Conservation (phyloP, 306 rosid genomes). For the Nissolia schottii region DNA sequence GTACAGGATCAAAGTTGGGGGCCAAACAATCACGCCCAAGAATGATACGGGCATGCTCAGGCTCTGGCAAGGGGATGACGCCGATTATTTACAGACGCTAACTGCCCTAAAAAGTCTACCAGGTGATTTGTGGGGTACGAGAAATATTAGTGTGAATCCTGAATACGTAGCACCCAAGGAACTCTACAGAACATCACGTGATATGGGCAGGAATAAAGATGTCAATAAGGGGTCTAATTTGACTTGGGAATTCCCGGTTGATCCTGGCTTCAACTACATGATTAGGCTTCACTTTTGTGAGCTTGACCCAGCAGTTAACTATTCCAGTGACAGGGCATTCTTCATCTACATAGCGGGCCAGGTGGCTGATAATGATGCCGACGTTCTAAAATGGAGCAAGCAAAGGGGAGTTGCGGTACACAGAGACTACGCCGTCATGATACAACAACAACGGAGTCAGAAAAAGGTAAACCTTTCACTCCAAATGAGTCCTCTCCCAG, state of each 20-base stretch:
- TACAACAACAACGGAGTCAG: not conserved
- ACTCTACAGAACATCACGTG: constrained; percentile 17
- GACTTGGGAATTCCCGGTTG: constrained; percentile 26
- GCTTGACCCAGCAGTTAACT: not conserved
- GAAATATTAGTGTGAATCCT: not conserved
- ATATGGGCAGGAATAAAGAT: not conserved
- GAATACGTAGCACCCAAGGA: constrained; percentile 32
- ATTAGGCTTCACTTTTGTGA: constrained; percentile 47
- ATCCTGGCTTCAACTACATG: constrained; percentile 23
- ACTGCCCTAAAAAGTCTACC: not conserved
- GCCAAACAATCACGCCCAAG: not conserved
- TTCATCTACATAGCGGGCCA: constrained; percentile 20
- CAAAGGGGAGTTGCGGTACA: not conserved
- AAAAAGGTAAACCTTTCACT: constrained; percentile 20
- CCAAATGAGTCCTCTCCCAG: constrained; percentile 1
- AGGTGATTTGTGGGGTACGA: rapidly evolving
- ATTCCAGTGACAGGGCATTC: not conserved
- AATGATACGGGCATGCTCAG: constrained; percentile 33
- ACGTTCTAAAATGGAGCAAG: constrained; percentile 10
- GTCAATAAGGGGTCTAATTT: not conserved
- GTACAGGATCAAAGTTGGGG: constrained; percentile 30
- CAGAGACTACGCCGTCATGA: not conserved
- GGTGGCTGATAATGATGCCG: not conserved
- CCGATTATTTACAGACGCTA: not conserved
- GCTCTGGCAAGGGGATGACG: not conserved